Evolutionary conservation across 768 basidiomycete species (phyloP).

Genomic region (Lanmaoa rubissima): DNA sequence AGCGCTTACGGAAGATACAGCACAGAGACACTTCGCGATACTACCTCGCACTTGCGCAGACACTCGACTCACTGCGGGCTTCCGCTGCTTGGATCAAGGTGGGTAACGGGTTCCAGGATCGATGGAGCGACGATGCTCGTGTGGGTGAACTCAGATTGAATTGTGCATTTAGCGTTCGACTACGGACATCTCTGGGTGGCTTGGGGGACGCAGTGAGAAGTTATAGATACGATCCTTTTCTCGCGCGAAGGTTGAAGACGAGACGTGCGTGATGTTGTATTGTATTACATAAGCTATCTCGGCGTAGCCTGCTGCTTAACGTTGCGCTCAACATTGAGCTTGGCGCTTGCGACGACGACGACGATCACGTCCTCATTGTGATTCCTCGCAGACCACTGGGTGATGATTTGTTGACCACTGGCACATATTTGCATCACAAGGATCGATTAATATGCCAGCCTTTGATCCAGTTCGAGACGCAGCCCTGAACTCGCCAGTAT

Average conservation of each 20-base stretch:
- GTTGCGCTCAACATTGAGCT: background rate
- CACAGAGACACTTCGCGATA: conserved; percentile 71
- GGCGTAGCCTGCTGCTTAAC: background rate
- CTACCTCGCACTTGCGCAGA: conserved; percentile 60
- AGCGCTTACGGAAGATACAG: conserved; percentile 30
- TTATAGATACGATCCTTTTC: background rate
- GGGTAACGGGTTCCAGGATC: conserved; percentile 6
- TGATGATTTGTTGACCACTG: conserved; percentile 15
- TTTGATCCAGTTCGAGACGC: conserved; percentile 90
- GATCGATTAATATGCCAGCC: conserved; percentile 33
- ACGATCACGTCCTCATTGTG: conserved; percentile 1
- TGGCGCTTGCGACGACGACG: conserved; percentile 13
- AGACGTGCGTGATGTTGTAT: background rate
- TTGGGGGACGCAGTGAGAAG: conserved; percentile 25
- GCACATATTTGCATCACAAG: background rate
- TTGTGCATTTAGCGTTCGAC: conserved; percentile 49
- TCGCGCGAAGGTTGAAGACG: background rate
- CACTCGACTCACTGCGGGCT: conserved; percentile 64
- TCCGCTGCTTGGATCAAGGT: conserved; percentile 64
- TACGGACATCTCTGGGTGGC: conserved; percentile 55
- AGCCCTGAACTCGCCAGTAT: conserved; percentile 72
- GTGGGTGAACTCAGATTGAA: background rate
- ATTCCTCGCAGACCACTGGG: conserved; percentile 1
- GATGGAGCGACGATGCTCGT: background rate
- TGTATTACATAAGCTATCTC: conserved; percentile 18